Evolutionary conservation across 345 rosid genomes (phyloP), one percentile per base, ranked within the genome.

Genomic region (Erodium maritimum): DNA sequence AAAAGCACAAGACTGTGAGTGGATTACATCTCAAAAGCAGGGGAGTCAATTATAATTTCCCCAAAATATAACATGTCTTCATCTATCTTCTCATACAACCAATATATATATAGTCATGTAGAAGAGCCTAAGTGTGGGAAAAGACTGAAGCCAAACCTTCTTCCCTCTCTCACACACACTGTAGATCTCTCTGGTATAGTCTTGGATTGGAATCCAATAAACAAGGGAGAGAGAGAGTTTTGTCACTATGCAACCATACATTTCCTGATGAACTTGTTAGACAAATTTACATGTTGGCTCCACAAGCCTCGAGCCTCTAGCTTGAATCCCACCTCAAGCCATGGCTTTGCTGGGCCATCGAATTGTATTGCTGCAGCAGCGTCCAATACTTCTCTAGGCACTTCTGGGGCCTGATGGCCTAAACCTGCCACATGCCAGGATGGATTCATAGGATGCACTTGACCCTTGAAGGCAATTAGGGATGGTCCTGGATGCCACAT

Each of bases 301-400:
- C 98, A 91, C n/a, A 80, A 61, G 67, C 75, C 71, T 68, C 85
- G 81, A 50, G 80, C 73, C 77, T 84, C 81, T n/a, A n/a, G n/a
- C 5, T 82, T 69, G 56, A 76, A 75, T 29, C 95, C 86, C 18
- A 88, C 82, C 74, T 84, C 90, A 8, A 91, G 89, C 97, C 97
- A 91, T 20, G 97, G 96, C 66, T 91, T 91, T 24, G 95, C 96
- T 45, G 96, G 97, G 57, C 96, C 96, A 34, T 82, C 86, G 61
- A 88, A 91, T 80, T 91, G 97, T 74, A 91, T 61, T 68, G 88
- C 88, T 8, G 88, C 88, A 14, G 91, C 91, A 61, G 81, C 65
- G 64, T 79, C 79, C 24, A 82, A 19, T 21, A 63, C 64, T 54
- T 72, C 78, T 57, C 65, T 62, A 22, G 53, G 23, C 19, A 65